A percentile compares a stretch with the other conserved stretches of the same genome.
Evolutionary conservation across 225 moss, liverwort and hornwort species (phyloP).

Genomic region (Physcomitrellopsis africana): DNA sequence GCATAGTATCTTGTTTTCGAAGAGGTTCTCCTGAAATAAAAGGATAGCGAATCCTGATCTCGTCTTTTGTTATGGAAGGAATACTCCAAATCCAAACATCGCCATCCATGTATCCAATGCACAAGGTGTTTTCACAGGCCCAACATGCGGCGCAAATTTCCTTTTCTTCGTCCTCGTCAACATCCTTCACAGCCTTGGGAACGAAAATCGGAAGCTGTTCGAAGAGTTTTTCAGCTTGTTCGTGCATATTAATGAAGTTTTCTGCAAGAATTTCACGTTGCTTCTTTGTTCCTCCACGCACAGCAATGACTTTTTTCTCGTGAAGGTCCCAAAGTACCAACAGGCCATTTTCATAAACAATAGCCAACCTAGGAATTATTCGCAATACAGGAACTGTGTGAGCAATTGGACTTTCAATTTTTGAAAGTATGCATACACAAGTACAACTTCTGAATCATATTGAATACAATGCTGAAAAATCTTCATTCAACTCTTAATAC

Average conservation of each 20-base stretch:
- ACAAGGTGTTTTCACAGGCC: constrained; percentile 62
- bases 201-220: not conserved
- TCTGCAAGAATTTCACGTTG: constrained; percentile 51
- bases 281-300: constrained; percentile 66
- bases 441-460: too few relatives aligned
- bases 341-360: constrained; percentile 73
- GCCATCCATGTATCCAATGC: constrained; percentile 63
- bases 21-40: constrained; percentile 48
- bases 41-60: constrained; percentile 30
- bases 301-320: constrained; percentile 61
- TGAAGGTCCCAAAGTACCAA: constrained; percentile 76
- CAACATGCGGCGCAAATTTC: constrained; percentile 71
- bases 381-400: not conserved
- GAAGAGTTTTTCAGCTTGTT: not conserved
- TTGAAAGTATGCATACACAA: not conserved
- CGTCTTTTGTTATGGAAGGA: constrained; percentile 48
- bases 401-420: not conserved
- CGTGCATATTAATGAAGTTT: constrained; percentile 37
- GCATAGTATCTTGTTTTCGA: constrained; percentile 50
- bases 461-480: too few relatives aligned
- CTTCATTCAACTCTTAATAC: too few relatives aligned
- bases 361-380: constrained; percentile 51
- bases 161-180: constrained; percentile 56
- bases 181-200: constrained; percentile 26
- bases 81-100: constrained; percentile 67